phyloP scores from a whole-genome alignment of 2,329 filamentous ascomycete genomes.

The Curvularia verruculosa region DNA sequence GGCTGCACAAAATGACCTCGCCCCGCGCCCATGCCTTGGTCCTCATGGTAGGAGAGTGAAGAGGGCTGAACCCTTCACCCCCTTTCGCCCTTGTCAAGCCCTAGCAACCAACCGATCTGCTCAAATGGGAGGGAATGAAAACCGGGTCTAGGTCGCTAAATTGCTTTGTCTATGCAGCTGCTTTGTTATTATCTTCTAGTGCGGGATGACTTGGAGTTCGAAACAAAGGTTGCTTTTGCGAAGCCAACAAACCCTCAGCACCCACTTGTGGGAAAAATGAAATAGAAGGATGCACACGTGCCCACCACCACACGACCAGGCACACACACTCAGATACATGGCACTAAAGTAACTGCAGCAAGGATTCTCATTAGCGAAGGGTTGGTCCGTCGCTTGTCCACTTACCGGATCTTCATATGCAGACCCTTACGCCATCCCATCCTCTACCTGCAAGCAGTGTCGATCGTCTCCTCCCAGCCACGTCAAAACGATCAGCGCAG shows the following conservation, averaged over 20 bases:
- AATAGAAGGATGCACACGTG: background rate
- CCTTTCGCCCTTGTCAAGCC: background rate
- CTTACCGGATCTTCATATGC: background rate
- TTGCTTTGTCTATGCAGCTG: background rate
- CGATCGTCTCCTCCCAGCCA: conserved; percentile 7
- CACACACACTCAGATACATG: background rate
- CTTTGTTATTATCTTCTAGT: conserved; percentile 3
- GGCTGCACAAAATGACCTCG: background rate
- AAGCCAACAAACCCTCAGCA: background rate
- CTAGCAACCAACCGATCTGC: background rate
- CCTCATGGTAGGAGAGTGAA: background rate
- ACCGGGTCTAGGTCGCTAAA: background rate
- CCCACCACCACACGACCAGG: background rate
- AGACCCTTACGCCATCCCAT: conserved; percentile 34
- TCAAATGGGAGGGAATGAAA: background rate
- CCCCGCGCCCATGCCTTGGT: background rate
- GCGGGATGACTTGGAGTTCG: background rate
- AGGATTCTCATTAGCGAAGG: background rate
- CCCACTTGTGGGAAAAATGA: background rate
- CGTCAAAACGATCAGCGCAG: background rate
- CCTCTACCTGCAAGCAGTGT: conserved; percentile 31
- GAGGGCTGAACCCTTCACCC: conserved; percentile 1
- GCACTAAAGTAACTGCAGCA: background rate
- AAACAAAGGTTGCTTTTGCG: background rate
- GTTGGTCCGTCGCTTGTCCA: background rate